Evolutionary conservation across 1,139 yeast genomes (phyloP), one percentile per base, ranked within the genome.

Genomic region (Zygosaccharomyces sapae): DNA sequence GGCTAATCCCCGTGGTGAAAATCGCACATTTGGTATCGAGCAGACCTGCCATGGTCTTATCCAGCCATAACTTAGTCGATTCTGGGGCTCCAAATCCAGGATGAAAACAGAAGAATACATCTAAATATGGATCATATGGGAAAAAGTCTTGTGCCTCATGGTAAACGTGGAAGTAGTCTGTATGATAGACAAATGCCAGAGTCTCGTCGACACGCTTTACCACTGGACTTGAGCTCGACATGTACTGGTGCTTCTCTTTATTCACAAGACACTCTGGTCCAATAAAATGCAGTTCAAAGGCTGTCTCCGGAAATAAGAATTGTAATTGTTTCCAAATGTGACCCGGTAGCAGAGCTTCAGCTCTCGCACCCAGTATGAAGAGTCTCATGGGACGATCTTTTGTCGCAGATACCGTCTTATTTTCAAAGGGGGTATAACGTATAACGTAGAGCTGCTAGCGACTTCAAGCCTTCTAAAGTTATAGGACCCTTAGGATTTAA

Each of bases 41-140:
- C 55, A 92, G 72, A 1, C 94, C 96, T 49, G 88, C 88, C 58
- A 92, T 72, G 0, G 96, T 77, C 66, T 85, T 83, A 54, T 79
- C 78, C 95, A 97, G 89, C 97, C 97, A 92, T 61, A 82, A 80
- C 45, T 79, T 81, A 65, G 79, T 75, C 42, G 86, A 79, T 63
- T 88, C 96, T 9, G 88, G 86, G 16, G 95, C 86, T 24, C 88
- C 84, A 66, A 89, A 79, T 38, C 96, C 96, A 1, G 98, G 97
- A 67, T 92, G 97, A 84, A 90, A 92, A 46, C 87, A 73, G 75
- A 88, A 89, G 70, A 92, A 92, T 25, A 81, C 80, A 66, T 92
- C 98, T 66, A 87, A 77, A 68, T 90, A 92, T 36, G 99, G 98
- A 67, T 92, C 98, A 66, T 90, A 92, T 12, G 98, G 98, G 82